Conservation (phyloP, 805 yeast genomes). For the Clavispora vitiphila region DNA sequence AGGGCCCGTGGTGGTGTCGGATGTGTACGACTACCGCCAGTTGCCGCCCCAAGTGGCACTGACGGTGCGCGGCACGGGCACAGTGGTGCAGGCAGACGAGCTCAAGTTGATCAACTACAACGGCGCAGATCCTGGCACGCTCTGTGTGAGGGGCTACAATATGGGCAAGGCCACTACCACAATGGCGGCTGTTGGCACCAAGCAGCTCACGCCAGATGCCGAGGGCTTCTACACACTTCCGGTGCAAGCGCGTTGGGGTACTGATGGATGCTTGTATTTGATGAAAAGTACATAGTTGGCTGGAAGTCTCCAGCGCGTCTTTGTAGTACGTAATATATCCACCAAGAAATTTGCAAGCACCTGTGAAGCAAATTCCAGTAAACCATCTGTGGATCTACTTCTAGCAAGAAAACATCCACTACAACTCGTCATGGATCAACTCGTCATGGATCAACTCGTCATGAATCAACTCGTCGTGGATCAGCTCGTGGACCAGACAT, state of each 20-base stretch:
- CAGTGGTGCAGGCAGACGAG: conserved; percentile 56
- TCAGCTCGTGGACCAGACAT: no score
- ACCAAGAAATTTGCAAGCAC: no score
- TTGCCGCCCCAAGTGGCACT: conserved; percentile 22
- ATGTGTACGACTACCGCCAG: conserved; percentile 57
- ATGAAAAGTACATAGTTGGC: conserved; percentile 1
- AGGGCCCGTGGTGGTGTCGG: conserved; percentile 59
- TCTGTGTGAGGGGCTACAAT: conserved; percentile 60
- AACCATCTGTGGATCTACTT: no score
- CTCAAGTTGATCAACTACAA: conserved; percentile 42
- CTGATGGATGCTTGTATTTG: conserved; percentile 67
- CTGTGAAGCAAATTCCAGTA: no score
- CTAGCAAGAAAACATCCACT: no score
- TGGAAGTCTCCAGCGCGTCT: no score
- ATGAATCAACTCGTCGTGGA: no score
- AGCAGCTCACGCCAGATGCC: conserved; percentile 7
- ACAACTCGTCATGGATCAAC: no score
- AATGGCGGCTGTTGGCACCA: conserved; percentile 13
- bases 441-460: no score
- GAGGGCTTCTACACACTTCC: conserved; percentile 42
- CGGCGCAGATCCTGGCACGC: conserved; percentile 39
- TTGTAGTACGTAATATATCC: no score
- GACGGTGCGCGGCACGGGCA: conserved; percentile 42
- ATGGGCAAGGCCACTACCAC: conserved; percentile 45
- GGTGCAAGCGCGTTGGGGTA: conserved; percentile 57